phyloP scores from a whole-genome alignment of 495 filamentous ascomycete species.

The Tuber brumale region DNA sequence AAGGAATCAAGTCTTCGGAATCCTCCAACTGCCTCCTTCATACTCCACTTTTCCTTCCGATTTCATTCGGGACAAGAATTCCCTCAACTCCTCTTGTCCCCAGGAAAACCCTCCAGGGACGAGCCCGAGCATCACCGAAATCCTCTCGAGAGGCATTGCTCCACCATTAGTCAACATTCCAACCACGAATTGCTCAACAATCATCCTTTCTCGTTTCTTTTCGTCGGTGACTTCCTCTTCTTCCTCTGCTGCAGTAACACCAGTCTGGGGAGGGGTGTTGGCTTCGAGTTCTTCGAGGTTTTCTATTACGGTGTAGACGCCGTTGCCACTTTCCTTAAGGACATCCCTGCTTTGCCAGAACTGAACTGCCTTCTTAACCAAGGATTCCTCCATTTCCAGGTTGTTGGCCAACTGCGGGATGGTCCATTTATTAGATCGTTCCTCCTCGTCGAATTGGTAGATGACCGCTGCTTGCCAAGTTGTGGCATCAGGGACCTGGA shows the following conservation, averaged over 20 bases:
- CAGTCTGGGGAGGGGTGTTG: constrained; percentile 44
- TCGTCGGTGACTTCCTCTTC: constrained; percentile 58
- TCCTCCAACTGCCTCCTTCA: constrained; percentile 30
- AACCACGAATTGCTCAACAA: constrained; percentile 85
- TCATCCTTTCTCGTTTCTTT: constrained; percentile 67
- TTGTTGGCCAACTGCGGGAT: constrained; percentile 56
- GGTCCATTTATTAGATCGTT: constrained; percentile 43
- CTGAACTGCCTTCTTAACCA: constrained; percentile 67
- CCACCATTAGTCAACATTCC: constrained; percentile 92
- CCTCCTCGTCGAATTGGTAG: constrained; percentile 64
- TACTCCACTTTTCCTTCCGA: constrained; percentile 27
- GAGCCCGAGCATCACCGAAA: constrained; percentile 91
- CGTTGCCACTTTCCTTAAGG: constrained; percentile 53
- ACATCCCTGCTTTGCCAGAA: constrained; percentile 84
- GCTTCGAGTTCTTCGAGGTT: constrained; percentile 50
- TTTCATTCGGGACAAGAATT: constrained; percentile 53
- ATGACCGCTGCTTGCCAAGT: constrained; percentile 90
- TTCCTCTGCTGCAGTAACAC: constrained; percentile 47
- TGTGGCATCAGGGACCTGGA: constrained; percentile 61
- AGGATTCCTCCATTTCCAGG: constrained; percentile 68
- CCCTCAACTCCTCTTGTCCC: constrained; percentile 63
- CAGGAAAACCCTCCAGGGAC: constrained; percentile 79
- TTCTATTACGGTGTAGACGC: constrained; percentile 60
- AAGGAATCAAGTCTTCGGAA: constrained; percentile 14
- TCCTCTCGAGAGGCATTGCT: constrained; percentile 69